Evolutionary conservation across 345 rosid species (phyloP), one percentile per base, ranked within the genome.

Genomic region (Raphanus raphanistrum): DNA sequence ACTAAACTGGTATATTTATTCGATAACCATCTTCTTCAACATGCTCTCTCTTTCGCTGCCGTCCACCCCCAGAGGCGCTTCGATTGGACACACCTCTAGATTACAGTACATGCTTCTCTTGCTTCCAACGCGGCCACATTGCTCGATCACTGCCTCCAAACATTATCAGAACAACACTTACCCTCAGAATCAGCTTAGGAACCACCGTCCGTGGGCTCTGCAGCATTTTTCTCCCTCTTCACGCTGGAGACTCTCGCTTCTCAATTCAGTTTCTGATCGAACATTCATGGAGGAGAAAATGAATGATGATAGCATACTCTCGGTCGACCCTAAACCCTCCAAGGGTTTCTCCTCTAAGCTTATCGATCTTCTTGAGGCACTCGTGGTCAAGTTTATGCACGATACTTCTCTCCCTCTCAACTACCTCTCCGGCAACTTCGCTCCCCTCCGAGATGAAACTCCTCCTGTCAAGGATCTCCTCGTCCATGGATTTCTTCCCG

Each of bases 401-500:
- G 90, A 94, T 82, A 74, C 90, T 25, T 87, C 97, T 25, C 82
- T 21, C 68, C 90, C 93, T 77, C 97, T 54, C n/a, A 91, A 94
- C 71, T 94, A 88, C 75, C 95, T 94, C 77, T 80, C 90, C 57
- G 97, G 97, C 5, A 94, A 90, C 71, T 94, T 94, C 66, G 97
- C 90, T 77, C 97, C 97, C 4, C 74, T 85, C 71, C 63, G 58
- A 16, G 82, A 82, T 32, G 98, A 94, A 76, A 82, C 95, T 63
- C 86, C 95, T 74, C 98, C 98, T 6, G 86, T 84, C 62, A 67
- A 76, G 12, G 82, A 87, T 77, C 97, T 94, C 66, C 80, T 85
- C 8, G 87, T 94, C 82, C 66, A 78, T 71, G 98, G 98, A 74
- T 45, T 80, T 80, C 92, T 94, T 17, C 98, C 98, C 57, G 97